A percentile compares a stretch with the other conserved stretches of the same genome.
Evolutionary conservation across 306 rosid genomes (phyloP).

Genomic region (Castanopsis chinensis): DNA sequence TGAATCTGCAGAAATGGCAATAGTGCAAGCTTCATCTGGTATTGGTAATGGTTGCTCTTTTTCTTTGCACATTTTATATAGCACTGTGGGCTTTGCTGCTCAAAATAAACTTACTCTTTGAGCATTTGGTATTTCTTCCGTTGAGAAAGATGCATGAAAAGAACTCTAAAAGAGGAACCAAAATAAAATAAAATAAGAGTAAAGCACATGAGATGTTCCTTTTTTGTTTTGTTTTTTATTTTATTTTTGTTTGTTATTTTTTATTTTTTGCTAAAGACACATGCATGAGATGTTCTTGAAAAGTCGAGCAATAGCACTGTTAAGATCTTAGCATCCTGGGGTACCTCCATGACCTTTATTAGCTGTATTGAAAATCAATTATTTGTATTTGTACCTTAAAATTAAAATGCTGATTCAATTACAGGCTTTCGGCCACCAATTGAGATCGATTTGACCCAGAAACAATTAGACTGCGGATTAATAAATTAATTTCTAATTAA

Average conservation of each 20-base stretch:
- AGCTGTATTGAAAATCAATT: neutral
- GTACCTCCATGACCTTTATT: neutral
- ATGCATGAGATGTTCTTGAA: conserved; percentile 23
- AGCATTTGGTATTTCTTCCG: neutral
- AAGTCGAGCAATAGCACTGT: conserved; percentile 13
- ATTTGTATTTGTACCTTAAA: neutral
- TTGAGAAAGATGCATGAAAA: no score
- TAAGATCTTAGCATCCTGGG: neutral
- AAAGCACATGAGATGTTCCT: conserved; percentile 22
- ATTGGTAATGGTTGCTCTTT: neutral
- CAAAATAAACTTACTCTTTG: neutral
- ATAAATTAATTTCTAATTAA: no score
- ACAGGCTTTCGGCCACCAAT: neutral
- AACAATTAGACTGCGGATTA: no score
- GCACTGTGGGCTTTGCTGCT: neutral
- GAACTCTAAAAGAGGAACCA: neutral
- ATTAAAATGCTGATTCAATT: neutral
- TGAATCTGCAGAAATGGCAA: no score
- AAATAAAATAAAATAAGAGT: neutral
- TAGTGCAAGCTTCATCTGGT: neutral
- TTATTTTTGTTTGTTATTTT: no score
- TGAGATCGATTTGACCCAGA: no score
- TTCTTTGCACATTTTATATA: neutral
- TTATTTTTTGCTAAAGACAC: neutral
- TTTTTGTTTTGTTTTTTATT: no score